phyloP scores from a whole-genome alignment of 2,329 filamentous ascomycete species.

The Beauveria asiatica region DNA sequence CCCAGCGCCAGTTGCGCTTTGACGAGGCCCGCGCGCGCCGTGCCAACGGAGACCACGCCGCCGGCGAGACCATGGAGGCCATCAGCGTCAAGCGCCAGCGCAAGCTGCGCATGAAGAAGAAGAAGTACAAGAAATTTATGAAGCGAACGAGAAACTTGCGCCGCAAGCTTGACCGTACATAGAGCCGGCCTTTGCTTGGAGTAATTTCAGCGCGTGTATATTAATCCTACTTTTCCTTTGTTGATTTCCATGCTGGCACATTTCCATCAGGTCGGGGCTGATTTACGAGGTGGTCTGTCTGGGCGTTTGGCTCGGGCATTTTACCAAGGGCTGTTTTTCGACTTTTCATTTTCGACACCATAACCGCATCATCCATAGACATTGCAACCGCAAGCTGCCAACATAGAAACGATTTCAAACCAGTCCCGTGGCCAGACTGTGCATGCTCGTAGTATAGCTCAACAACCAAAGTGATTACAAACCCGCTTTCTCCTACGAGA shows the following conservation, averaged over 20 bases:
- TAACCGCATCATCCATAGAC: constrained; percentile 5
- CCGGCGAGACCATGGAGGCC: constrained; percentile 50
- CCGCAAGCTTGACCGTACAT: constrained; percentile 68
- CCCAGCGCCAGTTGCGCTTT: constrained; percentile 52
- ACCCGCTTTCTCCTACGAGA: no score
- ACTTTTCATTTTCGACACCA: not conserved
- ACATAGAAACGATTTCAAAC: constrained; percentile 5
- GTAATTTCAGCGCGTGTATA: constrained; percentile 2
- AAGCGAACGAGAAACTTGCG: constrained; percentile 81
- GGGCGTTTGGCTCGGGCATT: not conserved
- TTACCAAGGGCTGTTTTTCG: constrained; percentile 4
- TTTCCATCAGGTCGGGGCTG: constrained; percentile 1
- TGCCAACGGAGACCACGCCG: constrained; percentile 17
- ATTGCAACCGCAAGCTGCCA: constrained; percentile 7
- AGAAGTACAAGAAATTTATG: constrained; percentile 99
- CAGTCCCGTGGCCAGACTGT: not conserved
- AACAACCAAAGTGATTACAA: no score
- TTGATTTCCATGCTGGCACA: constrained; percentile 4
- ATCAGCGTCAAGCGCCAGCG: constrained; percentile 89
- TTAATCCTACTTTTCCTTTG: constrained; percentile 9
- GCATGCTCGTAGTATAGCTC: no score
- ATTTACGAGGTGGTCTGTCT: not conserved
- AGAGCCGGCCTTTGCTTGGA: constrained; percentile 17
- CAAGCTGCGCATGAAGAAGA: constrained; percentile 99
- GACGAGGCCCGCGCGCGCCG: constrained; percentile 43